Conservation (phyloP, 1,139 yeast species). For the Candida dubliniensis region DNA sequence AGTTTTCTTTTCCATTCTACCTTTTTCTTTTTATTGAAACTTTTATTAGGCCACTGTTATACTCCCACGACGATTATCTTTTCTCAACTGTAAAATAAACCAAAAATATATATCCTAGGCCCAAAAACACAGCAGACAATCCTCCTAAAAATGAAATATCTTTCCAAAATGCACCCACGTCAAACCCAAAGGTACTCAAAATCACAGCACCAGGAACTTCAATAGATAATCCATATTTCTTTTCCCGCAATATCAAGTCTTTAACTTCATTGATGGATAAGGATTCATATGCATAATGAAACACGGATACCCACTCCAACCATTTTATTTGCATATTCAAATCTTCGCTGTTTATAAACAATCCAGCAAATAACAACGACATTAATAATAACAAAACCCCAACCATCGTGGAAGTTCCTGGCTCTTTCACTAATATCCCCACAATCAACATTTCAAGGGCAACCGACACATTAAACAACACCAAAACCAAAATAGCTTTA, state of each 20-base stretch:
- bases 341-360: slow-evolving; percentile 80
- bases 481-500: slow-evolving; percentile 66
- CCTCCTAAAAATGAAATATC: slow-evolving; percentile 60
- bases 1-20: background rate
- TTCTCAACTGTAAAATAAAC: slow-evolving; percentile 74
- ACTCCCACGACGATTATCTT: slow-evolving; percentile 35
- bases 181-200: slow-evolving; percentile 90
- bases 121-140: slow-evolving; percentile 52
- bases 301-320: slow-evolving; percentile 82
- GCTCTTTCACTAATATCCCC: slow-evolving; percentile 82
- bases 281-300: slow-evolving; percentile 95
- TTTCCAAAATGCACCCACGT: slow-evolving; percentile 68
- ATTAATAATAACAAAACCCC: slow-evolving; percentile 83
- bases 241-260: slow-evolving; percentile 78
- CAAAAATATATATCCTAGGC: slow-evolving; percentile 73
- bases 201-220: slow-evolving; percentile 99
- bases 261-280: slow-evolving; percentile 91
- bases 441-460: slow-evolving; percentile 82
- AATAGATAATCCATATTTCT: slow-evolving; percentile 87
- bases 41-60: too few species aligned
- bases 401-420: slow-evolving; percentile 89
- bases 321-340: slow-evolving; percentile 71
- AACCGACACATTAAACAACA: slow-evolving; percentile 82
- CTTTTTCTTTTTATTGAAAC: background rate
- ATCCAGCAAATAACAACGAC: slow-evolving; percentile 87